Evolutionary conservation across 129 eudicot species (phyloP).

Genomic region (Logfia minima): DNA sequence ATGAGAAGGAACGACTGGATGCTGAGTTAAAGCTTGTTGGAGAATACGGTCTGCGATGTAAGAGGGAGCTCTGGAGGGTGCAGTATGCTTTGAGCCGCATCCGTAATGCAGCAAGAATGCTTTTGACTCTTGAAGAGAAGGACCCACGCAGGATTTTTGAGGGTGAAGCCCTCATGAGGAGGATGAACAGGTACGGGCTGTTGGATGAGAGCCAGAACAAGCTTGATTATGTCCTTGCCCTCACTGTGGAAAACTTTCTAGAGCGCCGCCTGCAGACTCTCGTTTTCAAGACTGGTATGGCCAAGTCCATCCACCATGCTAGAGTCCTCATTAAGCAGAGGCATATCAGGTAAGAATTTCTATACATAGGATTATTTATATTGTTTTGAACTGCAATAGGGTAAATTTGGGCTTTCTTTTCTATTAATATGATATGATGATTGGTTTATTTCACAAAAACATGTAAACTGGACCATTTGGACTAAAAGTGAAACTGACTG

Average conservation of each 20-base stretch:
- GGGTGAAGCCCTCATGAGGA: slow-evolving; percentile 81
- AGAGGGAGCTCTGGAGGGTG: slow-evolving; percentile 89
- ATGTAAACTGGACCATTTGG: too few species aligned
- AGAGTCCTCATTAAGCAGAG: slow-evolving; percentile 66
- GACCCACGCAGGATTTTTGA: slow-evolving; percentile 75
- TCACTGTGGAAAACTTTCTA: slow-evolving; percentile 61
- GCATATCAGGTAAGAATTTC: slow-evolving; percentile 59
- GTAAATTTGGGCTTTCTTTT: too few species aligned
- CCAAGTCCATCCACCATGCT: slow-evolving; percentile 61
- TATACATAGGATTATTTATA: neutral
- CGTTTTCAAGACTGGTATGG: slow-evolving; percentile 63
- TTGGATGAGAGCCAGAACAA: slow-evolving; percentile 66
- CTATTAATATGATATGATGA: neutral
- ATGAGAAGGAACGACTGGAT: slow-evolving; percentile 77
- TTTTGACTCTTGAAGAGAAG: slow-evolving; percentile 81
- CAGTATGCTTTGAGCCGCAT: slow-evolving; percentile 75
- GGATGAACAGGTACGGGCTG: slow-evolving; percentile 70
- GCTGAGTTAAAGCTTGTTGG: slow-evolving; percentile 79
- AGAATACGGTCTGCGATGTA: slow-evolving; percentile 72
- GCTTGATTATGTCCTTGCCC: slow-evolving; percentile 66
- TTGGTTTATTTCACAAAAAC: neutral
- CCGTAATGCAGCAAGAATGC: slow-evolving; percentile 67
- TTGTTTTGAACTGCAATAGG: neutral
- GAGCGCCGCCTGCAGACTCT: slow-evolving; percentile 67
- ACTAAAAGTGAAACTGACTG: too few species aligned